Evolutionary conservation across 1,284 basidiomycete species (phyloP).

Genomic region (Ustilago nuda): DNA sequence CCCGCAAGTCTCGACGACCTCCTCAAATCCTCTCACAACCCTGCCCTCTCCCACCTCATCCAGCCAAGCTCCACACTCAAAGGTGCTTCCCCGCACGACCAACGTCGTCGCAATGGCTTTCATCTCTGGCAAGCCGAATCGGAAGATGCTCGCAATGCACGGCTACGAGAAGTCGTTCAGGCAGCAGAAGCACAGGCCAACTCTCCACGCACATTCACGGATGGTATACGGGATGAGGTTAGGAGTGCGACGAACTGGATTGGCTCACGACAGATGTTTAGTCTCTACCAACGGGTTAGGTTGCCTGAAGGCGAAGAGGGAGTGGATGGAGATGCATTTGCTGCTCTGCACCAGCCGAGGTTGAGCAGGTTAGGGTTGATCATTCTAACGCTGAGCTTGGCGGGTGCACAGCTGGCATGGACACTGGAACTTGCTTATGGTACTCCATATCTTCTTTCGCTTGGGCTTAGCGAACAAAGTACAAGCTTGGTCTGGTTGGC

Average conservation of each 20-base stretch:
- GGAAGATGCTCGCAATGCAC: slow-evolving; percentile 33
- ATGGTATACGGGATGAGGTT: background rate
- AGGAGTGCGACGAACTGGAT: background rate
- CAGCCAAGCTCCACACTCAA: slow-evolving; percentile 27
- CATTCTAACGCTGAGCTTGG: slow-evolving; percentile 73
- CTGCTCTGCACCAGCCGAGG: slow-evolving; percentile 19
- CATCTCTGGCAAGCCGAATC: slow-evolving; percentile 59
- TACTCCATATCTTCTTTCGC: slow-evolving; percentile 87
- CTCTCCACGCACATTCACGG: slow-evolving; percentile 8
- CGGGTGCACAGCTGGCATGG: slow-evolving; percentile 91
- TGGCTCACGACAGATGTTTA: slow-evolving; percentile 5
- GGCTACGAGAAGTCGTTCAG: slow-evolving; percentile 28
- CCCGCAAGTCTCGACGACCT: slow-evolving; percentile 44
- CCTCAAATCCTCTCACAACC: slow-evolving; percentile 47
- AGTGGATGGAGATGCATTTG: background rate
- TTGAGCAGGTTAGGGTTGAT: slow-evolving; percentile 70
- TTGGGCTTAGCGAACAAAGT: slow-evolving; percentile 89
- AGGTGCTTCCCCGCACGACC: slow-evolving; percentile 38
- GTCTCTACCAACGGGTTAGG: slow-evolving; percentile 26
- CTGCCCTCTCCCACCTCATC: slow-evolving; percentile 17
- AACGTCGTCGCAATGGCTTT: slow-evolving; percentile 49
- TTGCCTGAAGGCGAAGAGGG: background rate
- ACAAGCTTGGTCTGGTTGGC: slow-evolving; percentile 97
- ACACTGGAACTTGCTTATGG: slow-evolving; percentile 85
- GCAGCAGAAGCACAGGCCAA: slow-evolving; percentile 19